Evolutionary conservation across 305 asterid species (phyloP).

Genomic region (Andrographis paniculata): DNA sequence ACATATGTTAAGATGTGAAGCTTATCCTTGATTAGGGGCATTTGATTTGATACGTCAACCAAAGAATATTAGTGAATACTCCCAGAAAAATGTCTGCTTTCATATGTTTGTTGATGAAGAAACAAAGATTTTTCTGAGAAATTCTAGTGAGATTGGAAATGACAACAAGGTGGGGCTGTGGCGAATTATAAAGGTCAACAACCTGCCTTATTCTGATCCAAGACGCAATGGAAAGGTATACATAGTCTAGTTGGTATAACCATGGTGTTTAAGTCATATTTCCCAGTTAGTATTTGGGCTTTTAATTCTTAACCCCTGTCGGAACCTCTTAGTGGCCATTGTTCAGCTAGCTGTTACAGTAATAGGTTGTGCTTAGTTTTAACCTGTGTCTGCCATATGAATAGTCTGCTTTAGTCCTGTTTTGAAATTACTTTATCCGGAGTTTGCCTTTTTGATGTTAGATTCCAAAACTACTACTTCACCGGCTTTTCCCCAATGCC

Average conservation of each 20-base stretch:
- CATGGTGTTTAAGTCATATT: conserved; percentile 3
- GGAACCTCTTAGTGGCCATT: no score
- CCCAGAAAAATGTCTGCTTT: conserved; percentile 50
- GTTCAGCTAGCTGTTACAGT: neutral
- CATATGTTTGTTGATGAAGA: conserved; percentile 72
- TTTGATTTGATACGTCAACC: conserved; percentile 70
- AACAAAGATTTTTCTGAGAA: conserved; percentile 44
- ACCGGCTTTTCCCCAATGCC: conserved; percentile 70
- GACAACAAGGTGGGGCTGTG: conserved; percentile 57
- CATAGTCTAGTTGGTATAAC: neutral
- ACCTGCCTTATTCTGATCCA: conserved; percentile 66
- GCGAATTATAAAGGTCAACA: conserved; percentile 56
- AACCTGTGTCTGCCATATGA: neutral
- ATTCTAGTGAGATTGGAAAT: conserved; percentile 39
- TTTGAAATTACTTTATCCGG: conserved; percentile 4
- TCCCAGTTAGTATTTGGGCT: neutral
- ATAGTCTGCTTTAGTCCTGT: neutral
- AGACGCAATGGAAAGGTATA: conserved; percentile 78
- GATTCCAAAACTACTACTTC: conserved; percentile 73
- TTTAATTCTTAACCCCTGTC: no score
- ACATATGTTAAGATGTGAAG: conserved; percentile 12
- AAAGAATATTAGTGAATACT: conserved; percentile 46
- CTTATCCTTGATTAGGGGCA: conserved; percentile 38
- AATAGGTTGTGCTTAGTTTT: conserved; percentile 4
- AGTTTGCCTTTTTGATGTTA: conserved; percentile 23